Conservation (phyloP, 495 filamentous ascomycete genomes). For the Penicillium steckii region DNA sequence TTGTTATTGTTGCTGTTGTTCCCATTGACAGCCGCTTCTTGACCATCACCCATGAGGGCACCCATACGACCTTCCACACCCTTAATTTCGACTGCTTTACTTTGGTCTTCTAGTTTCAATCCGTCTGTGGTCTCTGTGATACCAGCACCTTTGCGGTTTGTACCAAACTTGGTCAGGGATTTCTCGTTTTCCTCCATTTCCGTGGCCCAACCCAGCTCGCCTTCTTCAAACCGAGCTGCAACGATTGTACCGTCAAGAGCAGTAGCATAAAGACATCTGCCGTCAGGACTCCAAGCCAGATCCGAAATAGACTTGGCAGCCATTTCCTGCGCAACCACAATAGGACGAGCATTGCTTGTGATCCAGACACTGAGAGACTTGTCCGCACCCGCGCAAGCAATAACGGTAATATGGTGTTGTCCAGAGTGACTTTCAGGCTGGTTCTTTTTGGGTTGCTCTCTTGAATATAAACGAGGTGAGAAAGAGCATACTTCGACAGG, state of each 20-base stretch:
- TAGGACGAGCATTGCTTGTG: conserved; percentile 85
- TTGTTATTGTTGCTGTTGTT: too few relatives aligned
- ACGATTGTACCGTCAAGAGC: conserved; percentile 87
- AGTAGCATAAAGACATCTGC: conserved; percentile 78
- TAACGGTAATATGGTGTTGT: conserved; percentile 75
- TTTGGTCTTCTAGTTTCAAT: conserved; percentile 82
- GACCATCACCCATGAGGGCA: conserved; percentile 86
- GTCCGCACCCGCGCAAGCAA: conserved; percentile 94
- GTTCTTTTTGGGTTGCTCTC: conserved; percentile 54
- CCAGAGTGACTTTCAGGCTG: conserved; percentile 37
- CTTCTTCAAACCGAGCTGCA: conserved; percentile 67
- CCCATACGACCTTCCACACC: conserved; percentile 95
- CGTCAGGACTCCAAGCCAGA: conserved; percentile 92
- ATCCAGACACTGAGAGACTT: conserved; percentile 97
- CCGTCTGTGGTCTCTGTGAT: conserved; percentile 88
- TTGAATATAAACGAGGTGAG: conserved; percentile 86
- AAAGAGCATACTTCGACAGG: conserved; percentile 97
- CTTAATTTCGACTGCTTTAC: conserved; percentile 83
- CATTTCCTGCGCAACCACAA: conserved; percentile 84
- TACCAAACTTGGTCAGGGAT: conserved; percentile 87
- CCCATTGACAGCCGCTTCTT: conserved; percentile 44
- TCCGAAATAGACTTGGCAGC: conserved; percentile 89
- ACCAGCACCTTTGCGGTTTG: conserved; percentile 77
- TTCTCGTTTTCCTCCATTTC: conserved; percentile 85
- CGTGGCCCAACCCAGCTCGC: conserved; percentile 72